These are phyloP conservation scores for Wolfiporia cocos DNA, from an alignment of 1,284 basidiomycete species.

Conservation along the genomic window DNA sequence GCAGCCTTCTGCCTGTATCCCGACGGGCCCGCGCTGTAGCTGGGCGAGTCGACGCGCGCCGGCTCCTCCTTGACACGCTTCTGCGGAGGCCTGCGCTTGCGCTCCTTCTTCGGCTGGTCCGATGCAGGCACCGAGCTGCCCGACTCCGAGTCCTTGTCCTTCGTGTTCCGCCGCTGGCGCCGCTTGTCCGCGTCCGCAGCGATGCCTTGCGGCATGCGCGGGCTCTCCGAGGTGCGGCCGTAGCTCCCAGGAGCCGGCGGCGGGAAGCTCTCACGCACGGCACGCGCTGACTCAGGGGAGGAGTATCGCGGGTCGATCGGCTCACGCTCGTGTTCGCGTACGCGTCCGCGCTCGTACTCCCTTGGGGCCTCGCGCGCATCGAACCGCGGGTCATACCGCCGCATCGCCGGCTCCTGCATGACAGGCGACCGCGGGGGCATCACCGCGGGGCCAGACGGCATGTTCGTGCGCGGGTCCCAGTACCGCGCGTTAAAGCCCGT, in stretches of 20 bases:
- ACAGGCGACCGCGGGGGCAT: constrained; percentile 15
- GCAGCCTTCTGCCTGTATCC: constrained; percentile 27
- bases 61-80: constrained; percentile 35
- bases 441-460: constrained; percentile 12
- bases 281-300: constrained; percentile 27
- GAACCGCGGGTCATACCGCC: constrained; percentile 31
- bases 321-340: constrained; percentile 9
- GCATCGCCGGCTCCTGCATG: constrained; percentile 15
- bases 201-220: constrained; percentile 27
- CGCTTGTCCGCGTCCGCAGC: constrained; percentile 22
- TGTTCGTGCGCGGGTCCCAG: constrained; percentile 21
- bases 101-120: constrained; percentile 35
- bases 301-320: constrained; percentile 23
- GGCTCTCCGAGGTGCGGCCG: constrained; percentile 34
- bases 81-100: constrained; percentile 30
- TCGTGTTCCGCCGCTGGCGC: constrained; percentile 24
- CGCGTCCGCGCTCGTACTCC: constrained; percentile 20
- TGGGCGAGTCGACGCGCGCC: constrained; percentile 24
- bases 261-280: constrained; percentile 23
- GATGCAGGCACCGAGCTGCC: constrained; percentile 15
- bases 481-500: constrained; percentile 17
- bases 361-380: constrained; percentile 21
- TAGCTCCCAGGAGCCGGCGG: constrained; percentile 16
- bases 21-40: constrained; percentile 17
- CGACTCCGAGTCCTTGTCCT: constrained; percentile 37